These are phyloP conservation scores for Phylloporus scabripes DNA, from an alignment of 768 basidiomycete genomes.

Conservation along the genomic window DNA sequence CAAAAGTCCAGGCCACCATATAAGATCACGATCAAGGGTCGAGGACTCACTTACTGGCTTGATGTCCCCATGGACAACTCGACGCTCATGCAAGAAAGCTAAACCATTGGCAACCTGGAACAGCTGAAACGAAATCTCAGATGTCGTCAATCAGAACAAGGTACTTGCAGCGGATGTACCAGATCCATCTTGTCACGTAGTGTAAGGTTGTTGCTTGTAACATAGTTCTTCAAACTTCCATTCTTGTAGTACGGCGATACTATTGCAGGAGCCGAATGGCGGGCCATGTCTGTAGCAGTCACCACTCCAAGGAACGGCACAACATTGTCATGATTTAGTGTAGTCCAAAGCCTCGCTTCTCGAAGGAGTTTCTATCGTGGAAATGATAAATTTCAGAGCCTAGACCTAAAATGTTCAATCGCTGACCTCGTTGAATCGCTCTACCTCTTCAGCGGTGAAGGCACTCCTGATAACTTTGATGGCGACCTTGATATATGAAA, in stretches of 20 bases:
- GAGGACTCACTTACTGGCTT: slow-evolving; percentile 30
- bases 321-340: slow-evolving; percentile 19
- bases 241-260: slow-evolving; percentile 26
- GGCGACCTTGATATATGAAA: slow-evolving; percentile 14
- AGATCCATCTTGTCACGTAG: slow-evolving; percentile 16
- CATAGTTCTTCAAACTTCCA: slow-evolving; percentile 17
- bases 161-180: slow-evolving; percentile 8
- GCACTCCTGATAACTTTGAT: slow-evolving; percentile 25
- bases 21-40: not conserved
- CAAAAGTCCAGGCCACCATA: not conserved
- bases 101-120: slow-evolving; percentile 20
- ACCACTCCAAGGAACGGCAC: slow-evolving; percentile 22
- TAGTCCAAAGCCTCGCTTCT: slow-evolving; percentile 26
- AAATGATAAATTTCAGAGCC: not conserved
- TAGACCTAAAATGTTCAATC: not conserved
- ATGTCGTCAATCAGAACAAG: not conserved
- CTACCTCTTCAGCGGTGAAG: slow-evolving; percentile 12
- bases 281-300: slow-evolving; percentile 15
- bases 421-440: slow-evolving; percentile 19
- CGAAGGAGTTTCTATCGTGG: slow-evolving; percentile 22
- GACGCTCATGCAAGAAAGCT: slow-evolving; percentile 19
- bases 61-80: slow-evolving; percentile 34
- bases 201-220: slow-evolving; percentile 5
- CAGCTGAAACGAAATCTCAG: slow-evolving; percentile 8
- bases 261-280: slow-evolving; percentile 16